These are phyloP conservation scores for Plectosphaerella cucumerina DNA, from an alignment of 2,329 filamentous ascomycete species.

Conservation along the genomic window DNA sequence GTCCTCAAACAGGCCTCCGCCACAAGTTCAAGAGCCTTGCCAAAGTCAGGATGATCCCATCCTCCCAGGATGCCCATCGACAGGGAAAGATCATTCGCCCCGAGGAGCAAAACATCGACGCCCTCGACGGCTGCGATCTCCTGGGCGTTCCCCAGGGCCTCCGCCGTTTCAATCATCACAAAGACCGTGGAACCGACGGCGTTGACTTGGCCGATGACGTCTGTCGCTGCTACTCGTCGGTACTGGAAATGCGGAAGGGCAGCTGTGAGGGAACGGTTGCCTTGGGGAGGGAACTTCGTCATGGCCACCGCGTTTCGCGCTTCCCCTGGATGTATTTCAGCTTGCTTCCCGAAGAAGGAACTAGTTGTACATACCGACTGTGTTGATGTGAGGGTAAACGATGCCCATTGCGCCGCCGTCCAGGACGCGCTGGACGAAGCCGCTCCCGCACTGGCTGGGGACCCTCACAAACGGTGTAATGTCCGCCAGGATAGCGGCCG, in stretches of 20 bases:
- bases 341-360: not conserved
- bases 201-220: slow-evolving; percentile 5
- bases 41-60: not conserved
- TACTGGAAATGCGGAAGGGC: slow-evolving; percentile 17
- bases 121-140: slow-evolving; percentile 5
- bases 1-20: not conserved
- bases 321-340: slow-evolving; percentile 12
- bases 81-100: slow-evolving; percentile 6
- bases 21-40: not conserved
- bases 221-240: slow-evolving; percentile 1
- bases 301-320: slow-evolving; percentile 12
- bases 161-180: slow-evolving; percentile 6
- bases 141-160: slow-evolving; percentile 2
- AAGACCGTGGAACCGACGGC: slow-evolving; percentile 2
- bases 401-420: slow-evolving; percentile 25
- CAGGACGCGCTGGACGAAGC: slow-evolving; percentile 24
- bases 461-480: slow-evolving; percentile 25
- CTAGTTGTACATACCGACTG: slow-evolving; percentile 4
- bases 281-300: slow-evolving; percentile 19
- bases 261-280: slow-evolving; percentile 17
- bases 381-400: slow-evolving; percentile 20
- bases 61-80: slow-evolving; percentile 3
- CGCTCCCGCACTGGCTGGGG: slow-evolving; percentile 22
- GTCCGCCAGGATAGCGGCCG: slow-evolving; percentile 17
- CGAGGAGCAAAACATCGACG: slow-evolving; percentile 6